These are phyloP conservation scores for Ampelocalamus luodianensis DNA, from an alignment of 176 grass and related monocot species.

Conservation along the genomic window DNA sequence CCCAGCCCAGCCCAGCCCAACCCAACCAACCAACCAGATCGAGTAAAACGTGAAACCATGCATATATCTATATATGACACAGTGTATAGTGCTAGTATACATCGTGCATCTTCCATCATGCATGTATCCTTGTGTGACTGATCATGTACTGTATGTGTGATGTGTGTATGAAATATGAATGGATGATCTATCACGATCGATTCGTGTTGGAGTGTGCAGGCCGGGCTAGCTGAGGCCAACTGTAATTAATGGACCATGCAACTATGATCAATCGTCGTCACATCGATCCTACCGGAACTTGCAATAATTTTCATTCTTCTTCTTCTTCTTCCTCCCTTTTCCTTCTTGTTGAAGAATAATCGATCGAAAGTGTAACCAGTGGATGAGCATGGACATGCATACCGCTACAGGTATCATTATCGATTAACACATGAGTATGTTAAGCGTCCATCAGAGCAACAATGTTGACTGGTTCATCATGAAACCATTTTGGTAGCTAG, in stretches of 20 bases:
- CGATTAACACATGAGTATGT: background rate
- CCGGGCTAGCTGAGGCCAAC: background rate
- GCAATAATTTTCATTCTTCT: conserved; percentile 13
- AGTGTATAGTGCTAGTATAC: background rate
- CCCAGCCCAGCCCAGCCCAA: too few relatives aligned
- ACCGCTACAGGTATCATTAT: background rate
- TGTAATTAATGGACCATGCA: conserved; percentile 5
- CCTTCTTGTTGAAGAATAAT: background rate
- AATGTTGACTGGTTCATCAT: background rate
- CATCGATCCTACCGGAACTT: conserved; percentile 1
- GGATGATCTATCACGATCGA: background rate
- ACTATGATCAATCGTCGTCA: conserved; percentile 14
- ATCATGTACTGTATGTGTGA: background rate
- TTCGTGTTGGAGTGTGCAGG: conserved; percentile 11
- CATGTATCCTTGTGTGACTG: background rate
- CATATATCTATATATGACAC: background rate
- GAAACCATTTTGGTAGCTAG: background rate
- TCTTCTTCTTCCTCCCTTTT: background rate
- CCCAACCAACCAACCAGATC: conserved; percentile 7
- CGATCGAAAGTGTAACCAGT: background rate
- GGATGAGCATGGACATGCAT: background rate
- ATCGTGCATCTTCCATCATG: background rate
- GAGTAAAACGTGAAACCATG: conserved; percentile 37
- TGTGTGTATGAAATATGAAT: background rate
- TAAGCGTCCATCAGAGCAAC: background rate